Conservation (phyloP, 495 filamentous ascomycete species). For the Symbiotaphrina buchneri region DNA sequence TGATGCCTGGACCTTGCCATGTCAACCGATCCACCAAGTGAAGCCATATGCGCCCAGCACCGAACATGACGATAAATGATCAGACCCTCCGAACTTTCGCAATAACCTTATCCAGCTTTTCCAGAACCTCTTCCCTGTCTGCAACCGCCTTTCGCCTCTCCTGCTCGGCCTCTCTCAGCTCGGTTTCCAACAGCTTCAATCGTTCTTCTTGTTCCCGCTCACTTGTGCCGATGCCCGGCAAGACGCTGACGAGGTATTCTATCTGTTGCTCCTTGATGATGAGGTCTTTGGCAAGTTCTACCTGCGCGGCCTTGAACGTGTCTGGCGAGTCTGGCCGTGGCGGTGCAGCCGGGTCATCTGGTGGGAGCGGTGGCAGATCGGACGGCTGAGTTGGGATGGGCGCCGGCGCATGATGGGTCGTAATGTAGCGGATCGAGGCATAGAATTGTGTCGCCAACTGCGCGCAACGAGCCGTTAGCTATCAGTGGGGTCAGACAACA, state of each 20-base stretch:
- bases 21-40: too few species aligned
- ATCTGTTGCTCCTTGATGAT: slow-evolving; percentile 89
- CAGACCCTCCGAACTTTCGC: slow-evolving; percentile 16
- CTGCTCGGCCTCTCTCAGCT: slow-evolving; percentile 49
- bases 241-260: slow-evolving; percentile 54
- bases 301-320: slow-evolving; percentile 43
- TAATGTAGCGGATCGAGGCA: slow-evolving; percentile 62
- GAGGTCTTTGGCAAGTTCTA: slow-evolving; percentile 69
- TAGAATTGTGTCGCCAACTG: slow-evolving; percentile 83
- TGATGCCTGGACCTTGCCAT: too few species aligned
- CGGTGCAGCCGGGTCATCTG: neutral
- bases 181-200: slow-evolving; percentile 53
- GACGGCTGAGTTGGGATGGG: slow-evolving; percentile 37
- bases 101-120: slow-evolving; percentile 44
- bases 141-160: slow-evolving; percentile 44
- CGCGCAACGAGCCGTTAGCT: slow-evolving; percentile 1
- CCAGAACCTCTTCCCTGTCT: slow-evolving; percentile 46
- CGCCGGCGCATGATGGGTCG: slow-evolving; percentile 56
- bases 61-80: too few species aligned
- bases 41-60: too few species aligned
- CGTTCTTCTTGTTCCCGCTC: slow-evolving; percentile 58
- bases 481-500: slow-evolving; percentile 1
- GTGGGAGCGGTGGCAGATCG: slow-evolving; percentile 9
- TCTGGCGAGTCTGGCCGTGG: slow-evolving; percentile 31
- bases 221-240: slow-evolving; percentile 76